Evolutionary conservation across 139 green algal genomes (phyloP).

Genomic region (Coccomyxa sp.): DNA sequence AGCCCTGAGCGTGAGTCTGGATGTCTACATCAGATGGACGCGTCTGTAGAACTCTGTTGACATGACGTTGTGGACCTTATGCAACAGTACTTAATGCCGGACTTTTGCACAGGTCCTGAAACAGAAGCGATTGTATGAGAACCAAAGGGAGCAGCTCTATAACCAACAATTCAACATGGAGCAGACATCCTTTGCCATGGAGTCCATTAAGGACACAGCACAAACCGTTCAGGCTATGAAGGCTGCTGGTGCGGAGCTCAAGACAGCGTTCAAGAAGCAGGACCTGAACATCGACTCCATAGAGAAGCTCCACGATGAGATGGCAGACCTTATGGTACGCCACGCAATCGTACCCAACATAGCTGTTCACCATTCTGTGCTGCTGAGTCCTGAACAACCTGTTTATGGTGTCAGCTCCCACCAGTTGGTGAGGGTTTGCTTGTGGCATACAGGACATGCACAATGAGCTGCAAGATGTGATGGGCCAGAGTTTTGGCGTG

Average conservation of each 20-base stretch:
- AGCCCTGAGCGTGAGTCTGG: constrained; percentile 59
- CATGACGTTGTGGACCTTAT: background rate
- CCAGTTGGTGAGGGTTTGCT: background rate
- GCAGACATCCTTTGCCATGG: constrained; percentile 61
- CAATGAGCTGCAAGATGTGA: constrained; percentile 87
- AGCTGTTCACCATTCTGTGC: background rate
- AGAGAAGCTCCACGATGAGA: constrained; percentile 92
- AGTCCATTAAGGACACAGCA: constrained; percentile 53
- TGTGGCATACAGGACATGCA: constrained; percentile 64
- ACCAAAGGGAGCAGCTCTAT: constrained; percentile 91
- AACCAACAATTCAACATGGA: constrained; percentile 96
- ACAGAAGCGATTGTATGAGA: constrained; percentile 94
- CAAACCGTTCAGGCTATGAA: constrained; percentile 45
- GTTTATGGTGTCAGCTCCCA: background rate
- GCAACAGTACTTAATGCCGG: background rate
- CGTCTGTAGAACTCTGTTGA: too few species aligned
- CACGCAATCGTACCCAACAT: background rate
- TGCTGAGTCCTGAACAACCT: background rate
- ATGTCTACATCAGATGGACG: too few species aligned
- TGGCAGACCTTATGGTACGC: constrained; percentile 86
- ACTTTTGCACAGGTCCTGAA: constrained; percentile 72
- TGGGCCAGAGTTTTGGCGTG: constrained; percentile 81
- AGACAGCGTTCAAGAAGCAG: constrained; percentile 69
- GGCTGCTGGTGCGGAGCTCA: constrained; percentile 81
- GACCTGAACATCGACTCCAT: constrained; percentile 95